Conservation (phyloP, 805 yeast genomes). For the Pichia cephalocereana region DNA sequence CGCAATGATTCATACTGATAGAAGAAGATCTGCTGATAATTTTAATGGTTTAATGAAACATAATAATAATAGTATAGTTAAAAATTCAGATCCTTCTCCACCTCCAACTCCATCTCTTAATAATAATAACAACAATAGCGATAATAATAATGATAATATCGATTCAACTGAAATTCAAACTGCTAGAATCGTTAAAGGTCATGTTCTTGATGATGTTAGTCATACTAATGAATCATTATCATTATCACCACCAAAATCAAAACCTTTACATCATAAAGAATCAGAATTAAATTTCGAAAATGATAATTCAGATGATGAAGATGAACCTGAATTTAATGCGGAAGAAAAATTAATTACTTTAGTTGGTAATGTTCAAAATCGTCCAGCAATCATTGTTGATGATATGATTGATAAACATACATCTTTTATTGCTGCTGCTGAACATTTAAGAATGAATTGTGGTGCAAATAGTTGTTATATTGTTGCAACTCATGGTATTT, state of each 20-base stretch:
- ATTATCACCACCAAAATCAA: slow-evolving; percentile 9
- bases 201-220: slow-evolving; percentile 76
- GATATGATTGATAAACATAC: slow-evolving; percentile 96
- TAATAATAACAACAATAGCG: slow-evolving; percentile 36
- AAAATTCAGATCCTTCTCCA: slow-evolving; percentile 9
- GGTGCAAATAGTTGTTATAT: slow-evolving; percentile 90
- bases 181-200: slow-evolving; percentile 94
- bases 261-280: slow-evolving; percentile 16
- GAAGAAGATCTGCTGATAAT: slow-evolving; percentile 77
- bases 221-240: not conserved
- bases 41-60: slow-evolving; percentile 34
- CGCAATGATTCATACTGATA: slow-evolving; percentile 98
- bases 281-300: slow-evolving; percentile 47
- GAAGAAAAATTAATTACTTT: slow-evolving; percentile 86
- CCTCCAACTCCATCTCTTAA: not conserved
- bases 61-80: slow-evolving; percentile 32
- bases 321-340: slow-evolving; percentile 51
- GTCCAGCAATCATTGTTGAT: slow-evolving; percentile 88
- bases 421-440: slow-evolving; percentile 95
- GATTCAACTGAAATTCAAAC: slow-evolving; percentile 80
- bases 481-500: slow-evolving; percentile 93
- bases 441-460: slow-evolving; percentile 89
- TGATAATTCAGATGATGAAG: slow-evolving; percentile 82
- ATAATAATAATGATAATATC: slow-evolving; percentile 40
- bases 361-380: slow-evolving; percentile 90